These are phyloP conservation scores for Lodderomyces oxycetoniae DNA, from an alignment of 1,139 yeast genomes.

Conservation along the genomic window DNA sequence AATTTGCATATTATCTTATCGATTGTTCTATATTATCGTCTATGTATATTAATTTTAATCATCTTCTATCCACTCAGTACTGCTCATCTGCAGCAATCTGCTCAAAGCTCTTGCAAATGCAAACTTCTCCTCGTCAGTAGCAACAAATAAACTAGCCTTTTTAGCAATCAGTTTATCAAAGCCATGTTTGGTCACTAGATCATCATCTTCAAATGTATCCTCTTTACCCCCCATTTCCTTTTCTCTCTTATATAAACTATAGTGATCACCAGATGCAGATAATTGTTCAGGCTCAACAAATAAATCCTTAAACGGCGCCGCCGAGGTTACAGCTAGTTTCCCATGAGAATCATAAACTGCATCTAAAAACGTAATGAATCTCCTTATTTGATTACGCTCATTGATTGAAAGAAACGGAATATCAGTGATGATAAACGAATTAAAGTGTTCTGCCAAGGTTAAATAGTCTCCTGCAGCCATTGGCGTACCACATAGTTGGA, in stretches of 20 bases:
- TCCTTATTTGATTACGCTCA: constrained; percentile 76
- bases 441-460: constrained; percentile 72
- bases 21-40: too few relatives aligned
- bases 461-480: constrained; percentile 95
- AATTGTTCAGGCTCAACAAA: constrained; percentile 81
- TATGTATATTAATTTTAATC: not conserved
- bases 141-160: constrained; percentile 71
- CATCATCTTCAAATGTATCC: constrained; percentile 49
- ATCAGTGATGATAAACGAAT: constrained; percentile 80
- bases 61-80: constrained; percentile 82
- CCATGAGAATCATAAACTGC: constrained; percentile 92
- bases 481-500: constrained; percentile 79
- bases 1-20: too few relatives aligned
- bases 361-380: constrained; percentile 90
- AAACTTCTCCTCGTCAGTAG: constrained; percentile 84
- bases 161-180: constrained; percentile 71
- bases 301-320: constrained; percentile 75
- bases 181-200: constrained; percentile 65
- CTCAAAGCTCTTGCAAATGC: constrained; percentile 95
- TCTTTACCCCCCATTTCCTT: constrained; percentile 26
- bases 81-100: constrained; percentile 88
- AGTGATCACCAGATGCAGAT: constrained; percentile 41
- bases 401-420: constrained; percentile 79
- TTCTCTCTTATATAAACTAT: constrained; percentile 33
- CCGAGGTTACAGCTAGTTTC: constrained; percentile 82